phyloP scores from a whole-genome alignment of 1,284 basidiomycete species.

The Golubevia sp. region DNA sequence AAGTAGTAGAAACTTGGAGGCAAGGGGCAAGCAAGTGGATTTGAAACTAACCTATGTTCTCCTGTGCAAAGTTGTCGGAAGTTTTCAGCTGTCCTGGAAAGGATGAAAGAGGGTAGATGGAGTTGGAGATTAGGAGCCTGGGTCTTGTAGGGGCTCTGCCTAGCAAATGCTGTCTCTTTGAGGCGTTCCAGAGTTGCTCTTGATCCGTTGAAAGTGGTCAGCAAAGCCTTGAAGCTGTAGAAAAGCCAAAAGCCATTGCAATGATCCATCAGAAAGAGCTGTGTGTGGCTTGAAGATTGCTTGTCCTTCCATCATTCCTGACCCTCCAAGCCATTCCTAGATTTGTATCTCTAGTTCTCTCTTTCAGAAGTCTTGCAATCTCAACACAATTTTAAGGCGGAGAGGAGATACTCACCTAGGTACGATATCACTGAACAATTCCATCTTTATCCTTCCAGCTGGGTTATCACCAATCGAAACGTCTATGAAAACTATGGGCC shows the following conservation, averaged over 20 bases:
- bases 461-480: slow-evolving; percentile 69
- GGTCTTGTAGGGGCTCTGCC: too few relatives aligned
- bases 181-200: too few relatives aligned
- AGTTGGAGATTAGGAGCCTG: background rate
- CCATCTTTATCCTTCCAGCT: slow-evolving; percentile 78
- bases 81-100: slow-evolving; percentile 72
- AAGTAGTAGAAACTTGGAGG: slow-evolving; percentile 29
- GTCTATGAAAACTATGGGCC: slow-evolving; percentile 91
- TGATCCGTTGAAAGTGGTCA: too few relatives aligned
- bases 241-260: too few relatives aligned
- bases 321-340: too few relatives aligned
- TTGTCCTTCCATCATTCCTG: too few relatives aligned
- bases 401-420: slow-evolving; percentile 71
- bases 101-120: background rate
- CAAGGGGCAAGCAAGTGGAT: slow-evolving; percentile 51
- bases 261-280: too few relatives aligned
- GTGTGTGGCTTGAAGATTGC: too few relatives aligned
- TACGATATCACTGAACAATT: slow-evolving; percentile 81
- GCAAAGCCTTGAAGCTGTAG: too few relatives aligned
- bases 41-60: slow-evolving; percentile 69
- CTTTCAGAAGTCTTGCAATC: too few relatives aligned
- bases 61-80: slow-evolving; percentile 89
- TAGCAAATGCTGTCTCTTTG: too few relatives aligned
- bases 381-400: background rate
- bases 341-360: too few relatives aligned